Evolutionary conservation across 306 rosid species (phyloP), one percentile per base, ranked within the genome.

Genomic region (Luffa acutangula): DNA sequence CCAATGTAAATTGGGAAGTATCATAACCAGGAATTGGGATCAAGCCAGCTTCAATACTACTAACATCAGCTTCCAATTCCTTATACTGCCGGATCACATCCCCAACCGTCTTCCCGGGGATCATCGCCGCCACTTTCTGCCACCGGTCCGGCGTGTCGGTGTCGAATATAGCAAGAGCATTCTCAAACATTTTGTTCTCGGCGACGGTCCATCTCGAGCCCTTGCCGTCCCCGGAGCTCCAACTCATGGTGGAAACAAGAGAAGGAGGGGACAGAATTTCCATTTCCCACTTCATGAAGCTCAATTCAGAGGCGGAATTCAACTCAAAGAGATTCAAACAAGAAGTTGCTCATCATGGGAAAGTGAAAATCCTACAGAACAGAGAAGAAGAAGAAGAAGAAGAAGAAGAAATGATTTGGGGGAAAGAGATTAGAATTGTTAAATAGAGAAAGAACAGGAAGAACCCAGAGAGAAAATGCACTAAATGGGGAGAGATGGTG

Each of bases 141-240:
- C 97, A 95, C 83, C 97, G 80, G 52, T 95, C 99, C 10, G 96
- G 94, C 2, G 90, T 85, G 37, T 95, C 97, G 81, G 86, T 88
- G 36, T 91, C 97, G 79, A 79, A 81, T 69, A 93, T 80, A 0
- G 99, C 99, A 62, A 95, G 88, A 57, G 99, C 98, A 83, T 93
- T 93, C 53, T 95, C 99, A 64, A 95, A 95, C 60, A 85, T 11
- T 51, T 95, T 95, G 91, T 95, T 95, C 91, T 95, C 98, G 3
- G 87, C 91, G 2, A 81, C 81, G 13, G 97, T 94, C 98, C 98
- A 94, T 79, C 80, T 89, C 17, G 86, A 42, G 75, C 78, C 79
- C 74, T 70, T 88, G 78, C 66, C 79, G 33, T 90, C 88, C 8
- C 82, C 90, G 14, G 84, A 14, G 76, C 84, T 73, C 97, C 97